Conservation (phyloP, 2,329 filamentous ascomycete genomes). For the Cercospora sojina region DNA sequence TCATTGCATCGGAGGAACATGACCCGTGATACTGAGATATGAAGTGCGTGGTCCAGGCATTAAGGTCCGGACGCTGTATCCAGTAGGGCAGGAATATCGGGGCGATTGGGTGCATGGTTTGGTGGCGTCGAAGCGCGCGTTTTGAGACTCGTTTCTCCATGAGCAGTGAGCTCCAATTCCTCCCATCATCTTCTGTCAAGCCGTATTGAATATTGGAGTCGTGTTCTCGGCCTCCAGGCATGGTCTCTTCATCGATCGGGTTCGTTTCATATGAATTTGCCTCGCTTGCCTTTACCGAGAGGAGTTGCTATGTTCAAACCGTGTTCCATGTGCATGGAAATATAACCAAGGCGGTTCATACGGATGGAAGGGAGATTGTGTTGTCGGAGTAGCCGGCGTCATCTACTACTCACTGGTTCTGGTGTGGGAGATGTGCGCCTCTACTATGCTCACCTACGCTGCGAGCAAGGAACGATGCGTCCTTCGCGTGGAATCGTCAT, state of each 20-base stretch:
- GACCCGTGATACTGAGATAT: too few relatives aligned
- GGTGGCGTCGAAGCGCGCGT: background rate
- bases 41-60: background rate
- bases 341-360: too few relatives aligned
- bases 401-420: background rate
- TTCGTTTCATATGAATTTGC: background rate
- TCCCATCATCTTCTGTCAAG: background rate
- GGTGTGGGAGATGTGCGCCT: background rate
- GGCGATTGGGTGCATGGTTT: background rate
- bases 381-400: background rate
- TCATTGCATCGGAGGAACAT: too few relatives aligned
- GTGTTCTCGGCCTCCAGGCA: background rate
- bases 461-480: background rate
- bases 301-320: background rate
- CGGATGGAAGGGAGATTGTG: too few relatives aligned
- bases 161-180: background rate
- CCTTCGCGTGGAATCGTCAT: background rate
- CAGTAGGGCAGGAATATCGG: background rate
- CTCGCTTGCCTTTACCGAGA: background rate
- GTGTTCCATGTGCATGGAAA: background rate
- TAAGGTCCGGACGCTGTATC: background rate
- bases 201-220: background rate
- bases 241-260: background rate
- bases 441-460: background rate
- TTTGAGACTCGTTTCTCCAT: background rate